phyloP scores from a whole-genome alignment of 306 rosid species.

The Bauhinia variegata region DNA sequence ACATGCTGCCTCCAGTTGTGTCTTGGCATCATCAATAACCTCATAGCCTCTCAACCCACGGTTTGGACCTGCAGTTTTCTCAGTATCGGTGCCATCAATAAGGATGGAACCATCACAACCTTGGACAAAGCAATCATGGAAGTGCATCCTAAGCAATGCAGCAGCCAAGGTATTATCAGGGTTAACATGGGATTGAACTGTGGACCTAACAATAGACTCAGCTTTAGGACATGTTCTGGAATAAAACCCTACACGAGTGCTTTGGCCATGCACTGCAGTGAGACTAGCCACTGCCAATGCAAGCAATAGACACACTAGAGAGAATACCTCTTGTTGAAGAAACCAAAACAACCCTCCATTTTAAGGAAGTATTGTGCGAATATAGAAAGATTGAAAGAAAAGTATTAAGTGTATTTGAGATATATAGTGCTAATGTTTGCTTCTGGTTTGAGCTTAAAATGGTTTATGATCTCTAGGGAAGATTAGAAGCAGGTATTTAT shows the following conservation, averaged over 20 bases:
- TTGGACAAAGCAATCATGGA: constrained; percentile 56
- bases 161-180: constrained; percentile 45
- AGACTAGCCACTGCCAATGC: constrained; percentile 25
- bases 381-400: too few species aligned
- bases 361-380: neutral
- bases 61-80: constrained; percentile 36
- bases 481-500: too few species aligned
- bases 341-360: constrained; percentile 7
- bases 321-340: neutral
- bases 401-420: too few species aligned
- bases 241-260: constrained; percentile 46
- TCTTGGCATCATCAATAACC: constrained; percentile 54
- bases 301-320: constrained; percentile 12
- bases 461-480: too few species aligned
- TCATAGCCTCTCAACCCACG: constrained; percentile 45
- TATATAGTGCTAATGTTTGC: too few species aligned
- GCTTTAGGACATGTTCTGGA: constrained; percentile 37
- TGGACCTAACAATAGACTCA: constrained; percentile 51
- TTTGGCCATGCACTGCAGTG: constrained; percentile 40
- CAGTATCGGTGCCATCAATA: constrained; percentile 26
- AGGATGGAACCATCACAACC: constrained; percentile 59
- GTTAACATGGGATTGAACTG: constrained; percentile 37
- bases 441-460: too few species aligned
- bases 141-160: constrained; percentile 52
- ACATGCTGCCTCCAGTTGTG: constrained; percentile 51